A percentile compares a stretch with the other conserved stretches of the same genome.
phyloP scores from a whole-genome alignment of 148 eudicot genomes.

The Fagopyrum esculentum region DNA sequence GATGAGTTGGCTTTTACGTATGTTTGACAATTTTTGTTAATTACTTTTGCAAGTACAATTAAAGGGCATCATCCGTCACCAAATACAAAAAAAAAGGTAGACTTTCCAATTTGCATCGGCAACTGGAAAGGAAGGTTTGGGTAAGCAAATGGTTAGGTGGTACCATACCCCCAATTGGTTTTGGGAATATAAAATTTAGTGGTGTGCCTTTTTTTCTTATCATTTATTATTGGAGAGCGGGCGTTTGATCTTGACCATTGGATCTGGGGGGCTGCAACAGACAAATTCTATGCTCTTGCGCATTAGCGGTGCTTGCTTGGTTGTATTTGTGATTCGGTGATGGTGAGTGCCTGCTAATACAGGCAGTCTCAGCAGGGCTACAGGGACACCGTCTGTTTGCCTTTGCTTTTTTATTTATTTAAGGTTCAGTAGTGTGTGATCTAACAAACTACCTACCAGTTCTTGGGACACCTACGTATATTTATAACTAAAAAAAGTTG shows the following conservation, averaged over 20 bases:
- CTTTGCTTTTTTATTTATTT: background rate
- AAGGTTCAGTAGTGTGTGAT: background rate
- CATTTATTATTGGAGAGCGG: background rate
- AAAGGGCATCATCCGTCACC: background rate
- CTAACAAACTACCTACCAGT: conserved; percentile 4
- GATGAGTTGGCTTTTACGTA: no score
- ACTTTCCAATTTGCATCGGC: background rate
- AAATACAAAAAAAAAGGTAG: background rate
- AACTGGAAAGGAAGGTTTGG: background rate
- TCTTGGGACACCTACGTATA: background rate
- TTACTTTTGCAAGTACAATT: background rate
- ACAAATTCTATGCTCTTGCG: background rate
- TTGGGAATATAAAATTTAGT: background rate
- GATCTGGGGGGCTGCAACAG: background rate
- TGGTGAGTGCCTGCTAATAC: background rate
- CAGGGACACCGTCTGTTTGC: background rate
- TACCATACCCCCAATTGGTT: background rate
- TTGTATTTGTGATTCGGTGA: background rate
- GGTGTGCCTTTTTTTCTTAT: background rate
- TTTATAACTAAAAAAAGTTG: background rate
- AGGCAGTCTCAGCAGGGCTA: no score
- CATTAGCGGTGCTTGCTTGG: background rate
- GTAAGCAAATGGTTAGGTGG: background rate
- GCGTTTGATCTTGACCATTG: background rate
- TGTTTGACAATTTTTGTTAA: background rate